Evolutionary conservation across 345 rosid species (phyloP).

Genomic region (Ricinus communis): DNA sequence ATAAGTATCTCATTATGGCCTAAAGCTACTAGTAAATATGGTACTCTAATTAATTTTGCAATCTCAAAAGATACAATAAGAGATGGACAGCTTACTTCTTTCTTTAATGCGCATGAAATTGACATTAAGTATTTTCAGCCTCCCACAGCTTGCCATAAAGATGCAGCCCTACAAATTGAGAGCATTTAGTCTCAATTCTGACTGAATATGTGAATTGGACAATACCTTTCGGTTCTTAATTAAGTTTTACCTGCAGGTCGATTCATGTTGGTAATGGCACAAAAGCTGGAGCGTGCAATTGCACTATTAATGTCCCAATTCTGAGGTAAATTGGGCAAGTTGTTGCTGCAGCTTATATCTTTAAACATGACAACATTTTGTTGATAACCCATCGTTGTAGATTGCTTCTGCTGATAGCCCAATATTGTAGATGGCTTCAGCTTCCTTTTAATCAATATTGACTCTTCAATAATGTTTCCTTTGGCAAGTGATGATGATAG

Average conservation of each 20-base stretch:
- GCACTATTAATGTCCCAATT: slow-evolving; percentile 47
- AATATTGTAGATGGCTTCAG: slow-evolving; percentile 21
- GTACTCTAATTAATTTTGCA: neutral
- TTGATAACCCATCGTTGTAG: slow-evolving; percentile 24
- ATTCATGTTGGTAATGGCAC: slow-evolving; percentile 37
- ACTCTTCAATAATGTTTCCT: slow-evolving; percentile 19
- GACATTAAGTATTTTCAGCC: slow-evolving; percentile 12
- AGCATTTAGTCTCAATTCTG: neutral
- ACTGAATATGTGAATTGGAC: neutral
- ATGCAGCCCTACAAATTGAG: slow-evolving; percentile 44
- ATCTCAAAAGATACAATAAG: neutral
- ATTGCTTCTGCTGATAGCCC: slow-evolving; percentile 33
- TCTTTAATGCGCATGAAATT: neutral
- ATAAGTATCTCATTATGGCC: neutral
- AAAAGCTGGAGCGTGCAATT: slow-evolving; percentile 39
- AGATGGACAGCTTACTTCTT: slow-evolving; percentile 10
- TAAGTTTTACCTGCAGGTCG: slow-evolving; percentile 35
- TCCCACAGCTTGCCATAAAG: slow-evolving; percentile 36
- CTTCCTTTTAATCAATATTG: slow-evolving; percentile 33
- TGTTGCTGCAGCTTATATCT: slow-evolving; percentile 35
- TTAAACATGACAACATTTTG: slow-evolving; percentile 32
- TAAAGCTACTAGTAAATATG: neutral
- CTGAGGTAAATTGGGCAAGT: slow-evolving; percentile 39
- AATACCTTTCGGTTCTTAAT: neutral
- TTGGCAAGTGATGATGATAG: neutral